Evolutionary conservation across 2,329 filamentous ascomycete species (phyloP).

Genomic region (Triangularia verruculosa): DNA sequence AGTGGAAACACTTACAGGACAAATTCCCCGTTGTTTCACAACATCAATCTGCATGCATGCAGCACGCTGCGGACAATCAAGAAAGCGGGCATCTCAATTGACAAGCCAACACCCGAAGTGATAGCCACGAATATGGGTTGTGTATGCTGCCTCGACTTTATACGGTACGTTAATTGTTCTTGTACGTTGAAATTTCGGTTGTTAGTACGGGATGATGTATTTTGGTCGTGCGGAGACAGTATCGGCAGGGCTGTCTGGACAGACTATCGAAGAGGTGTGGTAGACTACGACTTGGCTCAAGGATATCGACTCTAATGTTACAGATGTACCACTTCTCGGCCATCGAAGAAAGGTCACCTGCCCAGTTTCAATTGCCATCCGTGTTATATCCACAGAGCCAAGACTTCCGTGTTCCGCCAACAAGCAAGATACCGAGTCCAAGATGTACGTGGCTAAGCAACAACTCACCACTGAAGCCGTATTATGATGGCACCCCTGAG

Average conservation of each 20-base stretch:
- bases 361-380: neutral
- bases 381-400: neutral
- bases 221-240: neutral
- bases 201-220: no score
- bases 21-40: constrained; percentile 15
- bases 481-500: neutral
- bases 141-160: no score
- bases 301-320: neutral
- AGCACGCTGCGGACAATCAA: neutral
- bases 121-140: neutral
- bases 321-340: neutral
- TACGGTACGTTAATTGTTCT: no score
- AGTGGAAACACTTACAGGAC: neutral
- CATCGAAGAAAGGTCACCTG: neutral
- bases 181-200: no score
- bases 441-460: neutral
- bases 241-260: neutral
- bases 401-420: neutral
- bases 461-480: neutral
- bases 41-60: constrained; percentile 1
- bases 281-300: neutral
- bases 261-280: neutral
- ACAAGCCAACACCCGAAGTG: neutral
- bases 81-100: neutral
- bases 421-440: neutral